Base-by-base conservation (phyloP, 495 filamentous ascomycete genomes). In the Daldinia bambusicola region DNA sequence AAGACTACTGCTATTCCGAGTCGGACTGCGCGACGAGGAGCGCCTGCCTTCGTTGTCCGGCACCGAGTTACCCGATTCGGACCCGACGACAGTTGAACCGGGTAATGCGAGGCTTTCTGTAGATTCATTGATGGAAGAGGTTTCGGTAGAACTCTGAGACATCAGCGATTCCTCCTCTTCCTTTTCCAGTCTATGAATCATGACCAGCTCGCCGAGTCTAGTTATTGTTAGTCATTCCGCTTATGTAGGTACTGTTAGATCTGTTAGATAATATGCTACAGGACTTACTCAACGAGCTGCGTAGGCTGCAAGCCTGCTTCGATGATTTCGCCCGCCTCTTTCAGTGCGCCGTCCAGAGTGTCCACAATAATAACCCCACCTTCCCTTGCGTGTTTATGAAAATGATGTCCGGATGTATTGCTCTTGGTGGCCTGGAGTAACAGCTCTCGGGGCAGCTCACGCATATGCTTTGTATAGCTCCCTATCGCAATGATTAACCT, bases 321-420 rank as follows among this genome's bases (percentile, higher is more conserved):
- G 31, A 95, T 90, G 59, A 99, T 81, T 82, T 99, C 95, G 5
- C 95, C 95, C 0, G 95, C 91, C 75, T 98, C 93, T 72, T 89
- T 88, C 67, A 98, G 72, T 61, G 92, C 93, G 4, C 89, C 91
- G 16, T 91, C 88, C 0, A 93, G 79, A 36, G 89, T 93, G 76
- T 98, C 95, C 10, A 98, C 95, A 4, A 97, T 83, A 34, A 95
- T 83, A 1, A 91, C 90, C 0, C 92, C 92, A 16, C 93, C 92
- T 69, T 89, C 85, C 20, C 82, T 80, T 7, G 91, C 88, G 61
- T 92, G 90, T 72, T 89, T 89, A 75, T 93, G 91, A 76, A 88
- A 90, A 67, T 92, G 89, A 30, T 83, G 80, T 18, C 83, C 77
- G 36, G 81, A 74, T 4, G 82, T 67, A 37, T 82, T 83, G 2